Evolutionary conservation across 1,284 basidiomycete genomes (phyloP), one percentile per base, ranked within the genome.

Genomic region (Ganoderma resinaceum): DNA sequence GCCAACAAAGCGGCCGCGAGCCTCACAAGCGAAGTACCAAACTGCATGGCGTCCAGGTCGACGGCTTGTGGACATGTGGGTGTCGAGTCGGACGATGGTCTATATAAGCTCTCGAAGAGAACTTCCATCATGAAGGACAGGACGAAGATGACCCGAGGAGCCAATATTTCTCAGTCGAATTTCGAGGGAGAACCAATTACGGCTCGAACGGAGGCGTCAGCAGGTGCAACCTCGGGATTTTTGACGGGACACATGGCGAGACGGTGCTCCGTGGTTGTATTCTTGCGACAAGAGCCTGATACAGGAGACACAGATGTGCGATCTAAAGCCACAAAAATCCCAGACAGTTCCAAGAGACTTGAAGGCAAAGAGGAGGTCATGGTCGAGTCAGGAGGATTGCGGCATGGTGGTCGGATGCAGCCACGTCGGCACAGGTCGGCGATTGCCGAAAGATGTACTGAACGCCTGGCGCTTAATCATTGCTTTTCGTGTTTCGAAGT

Each of bases 191-290:
- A 23, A 18, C 29, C 12, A 8, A 33, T 29, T 3, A 55, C 52
- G 52, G 52, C 14, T 29, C 29, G 29, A 11, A 55, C 29, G 43
- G 26, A 38, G 40, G 23, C 37, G 55, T 70, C 71, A 72, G 65
- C 66, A 61, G 71, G 68, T 68, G 33, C 68, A 72, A 65, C 57
- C 38, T 72, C 71, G 71, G 71, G 57, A 38, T 63, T 68, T 66
- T 67, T 29, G 9, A 16, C 7, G 11, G 35, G 52, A 62, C 71
- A 68, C 71, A 70, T 72, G 71, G 68, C 61, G 55, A 66, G 62
- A 46, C 68, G 71, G 71, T 62, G 57, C 52, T 67, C 68, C 70
- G 70, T 31, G 29, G 29, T 55, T 16, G 46, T 49, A 49, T 49
- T 49, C 20, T 49, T 49, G 37, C 37, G 9, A 2, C 37, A 2